Evolutionary conservation across 2,329 filamentous ascomycete species (phyloP), one percentile per base, ranked within the genome.

Genomic region (Curvularia verruculosa): DNA sequence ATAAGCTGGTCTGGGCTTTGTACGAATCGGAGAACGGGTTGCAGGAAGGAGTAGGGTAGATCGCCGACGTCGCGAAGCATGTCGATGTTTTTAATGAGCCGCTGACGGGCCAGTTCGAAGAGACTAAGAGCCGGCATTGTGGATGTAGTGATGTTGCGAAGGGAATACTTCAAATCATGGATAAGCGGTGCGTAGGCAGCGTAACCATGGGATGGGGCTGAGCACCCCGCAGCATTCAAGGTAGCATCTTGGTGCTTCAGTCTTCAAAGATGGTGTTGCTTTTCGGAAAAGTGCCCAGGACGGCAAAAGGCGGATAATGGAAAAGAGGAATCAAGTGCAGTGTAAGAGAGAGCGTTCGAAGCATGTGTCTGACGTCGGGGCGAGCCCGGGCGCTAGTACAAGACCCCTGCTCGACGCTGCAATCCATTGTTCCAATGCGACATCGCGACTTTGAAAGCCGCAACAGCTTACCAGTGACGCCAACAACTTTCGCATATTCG

Each of bases 1-100:
- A 80, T 77, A 29, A 98, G 85, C 73, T 96, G 92, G 43, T 84
- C 78, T 1, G 92, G 87, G 61, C 84, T 89, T 52, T 89, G 86
- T 54, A 98, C 80, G 55, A 87, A 88, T 49, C 84, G 70, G 29
- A 98, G 85, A 39, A 97, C 84, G 1, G 86, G 83, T 7, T 84
- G 82, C 49, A 90, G 84, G 60, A 88, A 79, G 23, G 83, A 77
- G 77, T 89, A 91, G 3, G 88, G 86, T 37, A 93, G 80, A 54
- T 87, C 84, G 63, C 90, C 91, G 43, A 97, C 81, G 73, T 91
- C 87, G 44, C 82, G 82, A 54, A 97, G 75, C 56, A 74, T 67
- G 53, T 73, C 62, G 58, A 80, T 73, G 65, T 79, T 78, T 53
- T 75, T 74, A 54, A 79, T 75, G 18, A 78, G 71, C 52, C 75